phyloP scores from a whole-genome alignment of 2,329 filamentous ascomycete genomes.

The Cercospora brassicicola region DNA sequence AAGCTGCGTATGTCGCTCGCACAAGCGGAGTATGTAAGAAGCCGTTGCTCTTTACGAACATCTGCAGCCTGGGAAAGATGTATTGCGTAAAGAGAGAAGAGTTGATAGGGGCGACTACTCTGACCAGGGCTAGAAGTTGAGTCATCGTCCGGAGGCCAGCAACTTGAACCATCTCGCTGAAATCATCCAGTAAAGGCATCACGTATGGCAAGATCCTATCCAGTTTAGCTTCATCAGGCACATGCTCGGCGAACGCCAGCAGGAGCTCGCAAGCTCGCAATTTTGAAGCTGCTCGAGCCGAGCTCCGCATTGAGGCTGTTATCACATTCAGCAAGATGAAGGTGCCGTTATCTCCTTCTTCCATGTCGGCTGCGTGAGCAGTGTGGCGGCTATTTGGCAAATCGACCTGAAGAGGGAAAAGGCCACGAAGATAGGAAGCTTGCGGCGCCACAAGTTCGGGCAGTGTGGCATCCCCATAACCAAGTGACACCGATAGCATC shows the following conservation, averaged over 20 bases:
- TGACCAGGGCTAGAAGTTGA: slow-evolving; percentile 82
- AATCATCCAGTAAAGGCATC: slow-evolving; percentile 77
- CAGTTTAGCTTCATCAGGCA: slow-evolving; percentile 93
- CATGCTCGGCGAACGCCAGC: slow-evolving; percentile 82
- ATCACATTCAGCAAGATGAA: slow-evolving; percentile 88
- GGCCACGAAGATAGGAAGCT: slow-evolving; percentile 51
- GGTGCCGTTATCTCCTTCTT: slow-evolving; percentile 78
- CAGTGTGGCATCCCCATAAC: slow-evolving; percentile 60
- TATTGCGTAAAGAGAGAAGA: slow-evolving; percentile 68
- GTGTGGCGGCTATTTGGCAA: slow-evolving; percentile 81
- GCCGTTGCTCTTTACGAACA: slow-evolving; percentile 56
- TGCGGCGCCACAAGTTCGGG: slow-evolving; percentile 36
- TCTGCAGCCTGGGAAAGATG: slow-evolving; percentile 60
- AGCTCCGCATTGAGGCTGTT: slow-evolving; percentile 84
- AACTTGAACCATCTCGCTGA: slow-evolving; percentile 79
- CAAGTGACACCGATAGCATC: slow-evolving; percentile 93
- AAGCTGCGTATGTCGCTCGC: slow-evolving; percentile 88
- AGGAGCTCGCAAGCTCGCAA: slow-evolving; percentile 88
- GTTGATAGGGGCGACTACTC: slow-evolving; percentile 76
- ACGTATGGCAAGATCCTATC: slow-evolving; percentile 91
- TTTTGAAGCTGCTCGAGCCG: slow-evolving; percentile 81
- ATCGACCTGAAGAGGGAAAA: slow-evolving; percentile 81
- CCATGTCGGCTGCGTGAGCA: slow-evolving; percentile 60
- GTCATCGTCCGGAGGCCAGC: slow-evolving; percentile 83
- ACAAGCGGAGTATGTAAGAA: slow-evolving; percentile 62